Evolutionary conservation across 2,329 filamentous ascomycete species (phyloP).

Genomic region (Didymella pinodella): DNA sequence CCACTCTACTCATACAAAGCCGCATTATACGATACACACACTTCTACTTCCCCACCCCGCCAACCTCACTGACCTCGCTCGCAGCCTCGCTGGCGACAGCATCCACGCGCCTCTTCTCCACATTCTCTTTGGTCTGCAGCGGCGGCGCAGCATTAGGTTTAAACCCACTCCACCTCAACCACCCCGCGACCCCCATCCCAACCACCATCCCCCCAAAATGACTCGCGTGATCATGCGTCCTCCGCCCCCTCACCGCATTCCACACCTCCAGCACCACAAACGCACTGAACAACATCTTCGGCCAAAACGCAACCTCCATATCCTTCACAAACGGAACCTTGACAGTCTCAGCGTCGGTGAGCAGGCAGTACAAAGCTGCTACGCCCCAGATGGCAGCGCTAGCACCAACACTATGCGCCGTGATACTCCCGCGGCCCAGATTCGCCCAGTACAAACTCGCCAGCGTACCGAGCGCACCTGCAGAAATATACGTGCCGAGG

Average conservation of each 20-base stretch:
- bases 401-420: constrained; percentile 42
- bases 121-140: constrained; percentile 7
- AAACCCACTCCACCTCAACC: constrained; percentile 38
- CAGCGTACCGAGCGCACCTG: constrained; percentile 46
- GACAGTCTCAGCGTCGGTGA: constrained; percentile 43
- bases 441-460: constrained; percentile 46
- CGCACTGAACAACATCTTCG: constrained; percentile 39
- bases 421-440: constrained; percentile 38
- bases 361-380: constrained; percentile 37
- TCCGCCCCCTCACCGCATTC: constrained; percentile 23
- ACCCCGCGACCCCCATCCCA: constrained; percentile 37
- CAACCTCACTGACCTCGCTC: too few species aligned
- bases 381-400: constrained; percentile 48
- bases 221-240: constrained; percentile 43
- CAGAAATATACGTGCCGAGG: constrained; percentile 46
- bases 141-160: not conserved
- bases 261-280: constrained; percentile 40
- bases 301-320: constrained; percentile 38
- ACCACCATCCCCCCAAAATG: constrained; percentile 48
- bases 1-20: too few species aligned
- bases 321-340: constrained; percentile 45
- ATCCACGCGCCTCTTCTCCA: constrained; percentile 35
- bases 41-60: too few species aligned
- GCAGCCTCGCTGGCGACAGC: constrained; percentile 34
- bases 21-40: too few species aligned